Percentiles rank a stretch among this genome's conserved stretches.
phyloP scores from a whole-genome alignment of 768 basidiomycete species.

The Tricholoma sp. region DNA sequence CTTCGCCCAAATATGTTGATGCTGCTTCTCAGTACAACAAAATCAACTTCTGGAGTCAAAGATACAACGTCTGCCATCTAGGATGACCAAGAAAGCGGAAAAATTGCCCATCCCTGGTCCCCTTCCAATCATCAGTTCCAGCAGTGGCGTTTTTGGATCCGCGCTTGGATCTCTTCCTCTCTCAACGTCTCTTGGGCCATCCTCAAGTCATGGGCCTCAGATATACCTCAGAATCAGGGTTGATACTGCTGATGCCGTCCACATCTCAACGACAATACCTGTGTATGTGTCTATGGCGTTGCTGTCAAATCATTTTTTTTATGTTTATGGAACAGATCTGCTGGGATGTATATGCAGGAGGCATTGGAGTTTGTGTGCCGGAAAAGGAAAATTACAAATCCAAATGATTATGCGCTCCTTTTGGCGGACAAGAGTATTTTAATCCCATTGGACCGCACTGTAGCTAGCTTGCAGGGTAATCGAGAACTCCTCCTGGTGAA shows the following conservation, averaged over 20 bases:
- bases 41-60: constrained; percentile 76
- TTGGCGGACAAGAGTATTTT: constrained; percentile 65
- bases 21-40: constrained; percentile 46
- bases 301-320: not conserved
- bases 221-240: constrained; percentile 81
- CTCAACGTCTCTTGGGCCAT: constrained; percentile 66
- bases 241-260: constrained; percentile 76
- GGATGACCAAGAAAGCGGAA: constrained; percentile 57
- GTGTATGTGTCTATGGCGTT: constrained; percentile 52
- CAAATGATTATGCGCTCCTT: constrained; percentile 81
- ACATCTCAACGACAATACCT: constrained; percentile 85
- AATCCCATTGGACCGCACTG: constrained; percentile 90
- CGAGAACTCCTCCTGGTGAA: constrained; percentile 79
- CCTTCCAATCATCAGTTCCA: constrained; percentile 30
- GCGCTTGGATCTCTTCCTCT: constrained; percentile 42
- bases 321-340: constrained; percentile 44
- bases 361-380: constrained; percentile 82
- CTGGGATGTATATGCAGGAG: constrained; percentile 97
- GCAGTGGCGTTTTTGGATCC: constrained; percentile 45
- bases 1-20: constrained; percentile 14
- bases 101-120: constrained; percentile 40
- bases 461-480: constrained; percentile 90
- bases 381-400: constrained; percentile 58
- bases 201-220: constrained; percentile 70
- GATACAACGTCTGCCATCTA: constrained; percentile 79